Evolutionary conservation across 805 yeast genomes (phyloP), one percentile per base, ranked within the genome.

Genomic region (Saturnispora saitoi): DNA sequence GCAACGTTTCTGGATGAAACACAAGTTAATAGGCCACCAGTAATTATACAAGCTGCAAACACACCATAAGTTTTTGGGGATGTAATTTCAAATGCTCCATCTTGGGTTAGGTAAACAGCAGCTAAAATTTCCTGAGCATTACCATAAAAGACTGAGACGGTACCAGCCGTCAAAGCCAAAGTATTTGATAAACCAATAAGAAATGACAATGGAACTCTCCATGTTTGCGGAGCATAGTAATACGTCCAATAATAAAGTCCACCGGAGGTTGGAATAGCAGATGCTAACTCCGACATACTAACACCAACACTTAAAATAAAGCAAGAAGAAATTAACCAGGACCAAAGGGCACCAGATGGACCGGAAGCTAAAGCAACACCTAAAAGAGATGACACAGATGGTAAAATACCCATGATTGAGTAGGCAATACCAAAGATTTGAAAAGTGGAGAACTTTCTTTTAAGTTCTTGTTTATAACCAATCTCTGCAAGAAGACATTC

Each of bases 181-280:
- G 86, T 69, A 61, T 83, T 81, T 3, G 83, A 70, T 56, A 79
- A 75, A 3, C 88, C 89, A 51, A 82, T 78, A 32, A 82, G 57
- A 53, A 73, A 81, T 41, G 81, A 75, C 24, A 80, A 59, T 0
- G 80, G 78, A 15, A 74, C 72, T 54, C 75, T 70, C 32, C 69
- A 55, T 8, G 56, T 54, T 37, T 69, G 73, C 2, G 86, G 88
- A 11, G 87, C 78, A 57, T 78, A 81, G 59, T 77, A 74, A 62
- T 74, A 78, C 0, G 85, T 77, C 79, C 83, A 79, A 61, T 75
- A 78, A 58, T 80, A 83, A 32, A 83, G 66, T 4, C 89, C 89
- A 43, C 89, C 89, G 14, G 83, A 75, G 0, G 88, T 82, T 28
- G 90, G 89, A 53, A 79, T 73, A 2, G 86, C 74, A 38, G 81